Evolutionary conservation across 1,284 basidiomycete species (phyloP).

Genomic region (Austroboletus niveus): DNA sequence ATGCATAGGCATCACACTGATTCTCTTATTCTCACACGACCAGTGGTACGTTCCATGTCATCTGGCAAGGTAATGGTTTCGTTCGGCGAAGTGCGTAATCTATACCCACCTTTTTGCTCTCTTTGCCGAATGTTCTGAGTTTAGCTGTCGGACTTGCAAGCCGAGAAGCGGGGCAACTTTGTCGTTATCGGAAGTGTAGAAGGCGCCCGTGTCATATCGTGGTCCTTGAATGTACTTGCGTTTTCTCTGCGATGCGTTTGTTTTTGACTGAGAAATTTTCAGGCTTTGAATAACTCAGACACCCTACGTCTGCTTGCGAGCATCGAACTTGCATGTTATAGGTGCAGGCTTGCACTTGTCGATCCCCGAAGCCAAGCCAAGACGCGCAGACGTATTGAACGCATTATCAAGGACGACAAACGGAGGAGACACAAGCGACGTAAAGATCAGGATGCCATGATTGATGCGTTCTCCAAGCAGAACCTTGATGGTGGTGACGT

Average conservation of each 20-base stretch:
- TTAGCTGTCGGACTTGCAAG: conserved; percentile 70
- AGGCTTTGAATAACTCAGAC: conserved; percentile 79
- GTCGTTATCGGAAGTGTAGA: conserved; percentile 77
- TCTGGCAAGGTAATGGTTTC: conserved; percentile 65
- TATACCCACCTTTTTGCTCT: background rate
- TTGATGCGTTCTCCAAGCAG: conserved; percentile 70
- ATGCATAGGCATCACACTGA: conserved; percentile 9
- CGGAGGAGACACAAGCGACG: conserved; percentile 72
- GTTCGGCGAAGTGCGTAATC: conserved; percentile 74
- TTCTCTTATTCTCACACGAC: conserved; percentile 4
- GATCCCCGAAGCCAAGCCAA: conserved; percentile 64
- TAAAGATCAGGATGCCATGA: conserved; percentile 76
- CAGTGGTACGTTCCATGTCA: conserved; percentile 65
- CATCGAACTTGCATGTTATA: conserved; percentile 78
- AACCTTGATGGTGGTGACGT: conserved; percentile 42
- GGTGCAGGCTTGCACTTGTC: conserved; percentile 60
- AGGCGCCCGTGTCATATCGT: conserved; percentile 69
- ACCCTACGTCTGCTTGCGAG: conserved; percentile 74
- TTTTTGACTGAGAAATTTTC: conserved; percentile 6
- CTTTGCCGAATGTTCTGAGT: conserved; percentile 4
- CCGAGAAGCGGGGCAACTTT: conserved; percentile 81
- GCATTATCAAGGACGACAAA: conserved; percentile 77
- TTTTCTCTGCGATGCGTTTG: conserved; percentile 15
- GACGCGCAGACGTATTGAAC: conserved; percentile 65
- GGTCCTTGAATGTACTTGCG: conserved; percentile 70